phyloP scores from a whole-genome alignment of 768 basidiomycete species.

The Leccinellum albellum region DNA sequence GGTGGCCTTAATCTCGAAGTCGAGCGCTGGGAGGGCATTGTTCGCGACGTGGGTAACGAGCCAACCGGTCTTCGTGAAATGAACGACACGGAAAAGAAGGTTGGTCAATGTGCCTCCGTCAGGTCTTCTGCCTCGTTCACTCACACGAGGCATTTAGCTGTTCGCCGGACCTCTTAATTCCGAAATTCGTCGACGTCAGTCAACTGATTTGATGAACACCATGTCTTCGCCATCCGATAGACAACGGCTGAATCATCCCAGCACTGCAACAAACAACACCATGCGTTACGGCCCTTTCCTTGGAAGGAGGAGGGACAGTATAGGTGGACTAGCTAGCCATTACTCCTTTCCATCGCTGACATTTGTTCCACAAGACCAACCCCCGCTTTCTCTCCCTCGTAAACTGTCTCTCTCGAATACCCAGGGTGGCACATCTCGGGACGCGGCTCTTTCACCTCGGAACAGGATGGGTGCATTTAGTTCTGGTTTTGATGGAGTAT shows the following conservation, averaged over 20 bases:
- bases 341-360: conserved; percentile 4
- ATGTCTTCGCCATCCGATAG: conserved; percentile 57
- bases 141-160: conserved; percentile 50
- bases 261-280: conserved; percentile 47
- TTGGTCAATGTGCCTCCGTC: conserved; percentile 31
- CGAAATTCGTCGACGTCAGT: conserved; percentile 82
- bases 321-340: conserved; percentile 42
- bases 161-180: conserved; percentile 81
- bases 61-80: conserved; percentile 78
- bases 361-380: conserved; percentile 47
- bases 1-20: conserved; percentile 79
- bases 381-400: conserved; percentile 51
- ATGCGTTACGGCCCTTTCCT: conserved; percentile 59
- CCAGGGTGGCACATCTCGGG: conserved; percentile 55
- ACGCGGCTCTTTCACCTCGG: conserved; percentile 62
- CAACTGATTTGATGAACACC: conserved; percentile 65
- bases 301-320: conserved; percentile 63
- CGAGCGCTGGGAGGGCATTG: conserved; percentile 86
- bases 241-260: conserved; percentile 51
- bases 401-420: conserved; percentile 67
- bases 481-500: conserved; percentile 70
- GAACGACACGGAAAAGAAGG: conserved; percentile 85
- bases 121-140: conserved; percentile 14
- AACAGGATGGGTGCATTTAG: conserved; percentile 52
- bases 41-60: conserved; percentile 68